Base-by-base conservation (phyloP, 2,329 filamentous ascomycete species). In the Nothophoma quercina region DNA sequence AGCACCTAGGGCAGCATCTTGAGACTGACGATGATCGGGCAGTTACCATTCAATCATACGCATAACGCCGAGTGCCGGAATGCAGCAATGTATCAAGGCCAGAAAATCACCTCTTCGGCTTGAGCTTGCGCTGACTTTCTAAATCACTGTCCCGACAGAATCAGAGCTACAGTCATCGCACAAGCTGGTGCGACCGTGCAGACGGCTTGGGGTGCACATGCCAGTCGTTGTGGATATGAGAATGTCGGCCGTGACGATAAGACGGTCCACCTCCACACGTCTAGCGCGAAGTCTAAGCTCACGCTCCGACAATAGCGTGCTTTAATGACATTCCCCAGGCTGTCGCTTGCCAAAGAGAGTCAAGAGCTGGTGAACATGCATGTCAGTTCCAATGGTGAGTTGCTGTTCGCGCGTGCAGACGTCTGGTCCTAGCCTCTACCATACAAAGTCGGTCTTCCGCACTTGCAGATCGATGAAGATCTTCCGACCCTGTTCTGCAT, bases 241-340 rank as follows among this genome's bases (percentile, higher is more conserved):
- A 23, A 38, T 30, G 21, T 28, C 47, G 47, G 34, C 48, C 44
- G 22, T 45, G 21, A n/a, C n/a, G n/a, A 43, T 22, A 22, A 22
- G 8, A 21, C 28, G 18, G 30, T 18, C 34, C 34, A 10, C 40
- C 28, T 34, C 34, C 40, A 28, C 18, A 34, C 7, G n/a, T 6
- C 2, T 46, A 46, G 49, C 29, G 35, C 22, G 15, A 28, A 35
- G 2, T 25, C 23, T 35, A 39, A 39, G 18, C 35, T 30, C 22
- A 12, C 28, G 41, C 34, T 45, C 34, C 34, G 44, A 40, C 22
- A 22, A 12, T 51, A 51, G 41, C 22, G 34, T 38, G 34, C 40
- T 44, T 44, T 40, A 44, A 34, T 51, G 47, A 44, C 47, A 51
- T 40, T n/a, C 4, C 19, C 22, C 9, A 26, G 12, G 21, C 6